Base-by-base conservation (phyloP, 495 filamentous ascomycete species). In the Penicillium roqueforti region DNA sequence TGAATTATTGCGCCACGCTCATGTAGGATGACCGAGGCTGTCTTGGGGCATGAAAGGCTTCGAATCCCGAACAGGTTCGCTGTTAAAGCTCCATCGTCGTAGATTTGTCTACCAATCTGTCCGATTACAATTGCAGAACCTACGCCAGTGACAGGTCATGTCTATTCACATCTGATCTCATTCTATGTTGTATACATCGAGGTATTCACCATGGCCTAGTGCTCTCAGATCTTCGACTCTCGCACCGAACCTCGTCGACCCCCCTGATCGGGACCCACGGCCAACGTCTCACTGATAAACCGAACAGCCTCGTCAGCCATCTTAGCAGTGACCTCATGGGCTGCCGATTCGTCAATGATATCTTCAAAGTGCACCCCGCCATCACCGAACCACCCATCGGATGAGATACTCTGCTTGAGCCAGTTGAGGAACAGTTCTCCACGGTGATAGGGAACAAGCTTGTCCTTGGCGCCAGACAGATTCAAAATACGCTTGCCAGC, bases 361-460 rank as follows among this genome's bases (percentile, higher is more conserved):
- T 95, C 87, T 56, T 87, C 81, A 19, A 96, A 74, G 23, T 76
- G 75, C 6, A 89, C 69, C 7, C 69, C 71, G 9, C 80, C 80
- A 49, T 83, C 82, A 5, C 70, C 72, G 46, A 80, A 85, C 81
- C 82, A 87, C 4, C 73, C 77, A 37, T 74, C 66, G 9, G 70
- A 67, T 2, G 63, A 69, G 34, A 82, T 62, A 0, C 83, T 83
- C 31, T 78, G 67, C 67, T 87, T 87, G 47, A 97, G 73, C 70
- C 85, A 89, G 7, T 68, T 64, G 43, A 96, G 54, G 65, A 97
- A 95, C 0, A 79, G 76, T 61, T 86, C 80, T 2, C 79, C 76
- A 14, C 82, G 83, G 20, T 73, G 72, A 68, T 90, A 89, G 6
- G 93, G 92, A 18, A 98, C 92, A 43, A 97, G 68, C 62, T 88